A percentile compares a stretch with the other conserved stretches of the same genome.
Conservation (phyloP, 495 filamentous ascomycete genomes). For the Penicillium desertorum region DNA sequence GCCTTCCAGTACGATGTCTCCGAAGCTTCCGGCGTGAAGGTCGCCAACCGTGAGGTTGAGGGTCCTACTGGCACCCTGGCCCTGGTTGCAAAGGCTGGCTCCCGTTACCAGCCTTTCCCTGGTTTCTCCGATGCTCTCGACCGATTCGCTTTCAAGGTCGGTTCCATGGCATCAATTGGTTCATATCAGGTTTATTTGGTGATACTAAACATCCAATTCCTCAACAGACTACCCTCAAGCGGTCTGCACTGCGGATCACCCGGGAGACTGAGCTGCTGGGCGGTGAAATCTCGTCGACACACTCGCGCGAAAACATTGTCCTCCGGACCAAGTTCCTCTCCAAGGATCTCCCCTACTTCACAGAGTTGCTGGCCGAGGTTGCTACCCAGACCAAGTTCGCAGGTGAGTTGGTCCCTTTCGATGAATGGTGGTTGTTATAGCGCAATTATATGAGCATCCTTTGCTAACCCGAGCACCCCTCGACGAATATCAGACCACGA, state of each 20-base stretch:
- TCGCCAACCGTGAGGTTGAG: constrained; percentile 81
- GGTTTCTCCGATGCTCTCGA: constrained; percentile 87
- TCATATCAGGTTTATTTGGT: neutral
- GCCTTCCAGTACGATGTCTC: constrained; percentile 85
- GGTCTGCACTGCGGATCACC: constrained; percentile 85
- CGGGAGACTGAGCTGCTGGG: constrained; percentile 94
- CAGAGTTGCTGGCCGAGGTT: constrained; percentile 92
- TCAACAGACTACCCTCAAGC: constrained; percentile 74
- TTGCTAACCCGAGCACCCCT: constrained; percentile 19
- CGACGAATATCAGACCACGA: constrained; percentile 64
- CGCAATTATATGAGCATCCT: neutral
- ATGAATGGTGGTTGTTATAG: neutral
- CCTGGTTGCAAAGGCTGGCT: constrained; percentile 87
- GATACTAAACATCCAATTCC: constrained; percentile 18
- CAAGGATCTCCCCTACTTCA: constrained; percentile 95
- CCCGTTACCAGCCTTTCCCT: constrained; percentile 83
- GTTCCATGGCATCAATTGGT: constrained; percentile 37
- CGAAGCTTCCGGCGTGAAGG: constrained; percentile 82
- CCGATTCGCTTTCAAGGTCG: constrained; percentile 94
- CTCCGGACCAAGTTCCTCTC: constrained; percentile 91
- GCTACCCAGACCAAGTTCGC: constrained; percentile 81
- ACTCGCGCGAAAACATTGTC: constrained; percentile 90
- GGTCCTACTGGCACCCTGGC: constrained; percentile 88
- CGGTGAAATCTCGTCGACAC: constrained; percentile 76
- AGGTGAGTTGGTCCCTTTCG: constrained; percentile 52